Evolutionary conservation across 345 rosid species (phyloP).

Genomic region (Linum trigynum): DNA sequence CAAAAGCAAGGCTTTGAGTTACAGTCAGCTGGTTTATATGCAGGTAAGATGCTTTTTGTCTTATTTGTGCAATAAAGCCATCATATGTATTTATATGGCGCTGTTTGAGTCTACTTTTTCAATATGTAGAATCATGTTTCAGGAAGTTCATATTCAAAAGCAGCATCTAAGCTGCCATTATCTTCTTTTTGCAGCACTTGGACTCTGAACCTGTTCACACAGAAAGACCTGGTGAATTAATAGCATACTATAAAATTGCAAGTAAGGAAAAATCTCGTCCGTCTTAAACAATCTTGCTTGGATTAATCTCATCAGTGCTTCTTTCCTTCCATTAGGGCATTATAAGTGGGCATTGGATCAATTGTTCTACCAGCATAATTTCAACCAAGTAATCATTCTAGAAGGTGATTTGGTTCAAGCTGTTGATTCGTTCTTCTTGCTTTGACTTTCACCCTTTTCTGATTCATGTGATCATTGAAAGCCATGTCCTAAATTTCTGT

Average conservation of each 20-base stretch:
- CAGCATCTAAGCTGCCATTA: neutral
- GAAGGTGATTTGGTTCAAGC: conserved; percentile 48
- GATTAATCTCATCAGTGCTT: conserved; percentile 9
- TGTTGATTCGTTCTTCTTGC: neutral
- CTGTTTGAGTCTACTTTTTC: neutral
- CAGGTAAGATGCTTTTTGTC: conserved; percentile 40
- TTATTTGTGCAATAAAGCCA: neutral
- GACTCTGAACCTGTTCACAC: conserved; percentile 62
- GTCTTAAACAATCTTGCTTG: conserved; percentile 2
- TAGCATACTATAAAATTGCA: conserved; percentile 90
- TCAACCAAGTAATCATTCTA: conserved; percentile 72
- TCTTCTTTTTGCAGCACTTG: conserved; percentile 52
- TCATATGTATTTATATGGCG: neutral
- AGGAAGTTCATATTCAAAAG: neutral
- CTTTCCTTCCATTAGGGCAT: conserved; percentile 45
- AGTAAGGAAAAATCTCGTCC: conserved; percentile 39
- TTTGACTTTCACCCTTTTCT: conserved; percentile 4
- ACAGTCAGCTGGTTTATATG: conserved; percentile 71
- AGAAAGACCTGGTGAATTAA: conserved; percentile 87
- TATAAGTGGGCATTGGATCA: conserved; percentile 95
- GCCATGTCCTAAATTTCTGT: conserved; percentile 12
- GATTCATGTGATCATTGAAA: neutral
- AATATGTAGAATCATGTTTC: neutral
- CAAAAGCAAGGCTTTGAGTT: conserved; percentile 71
- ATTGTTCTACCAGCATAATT: conserved; percentile 75